Evolutionary conservation across 2,329 filamentous ascomycete species (phyloP).

Genomic region (Alternaria sp.): DNA sequence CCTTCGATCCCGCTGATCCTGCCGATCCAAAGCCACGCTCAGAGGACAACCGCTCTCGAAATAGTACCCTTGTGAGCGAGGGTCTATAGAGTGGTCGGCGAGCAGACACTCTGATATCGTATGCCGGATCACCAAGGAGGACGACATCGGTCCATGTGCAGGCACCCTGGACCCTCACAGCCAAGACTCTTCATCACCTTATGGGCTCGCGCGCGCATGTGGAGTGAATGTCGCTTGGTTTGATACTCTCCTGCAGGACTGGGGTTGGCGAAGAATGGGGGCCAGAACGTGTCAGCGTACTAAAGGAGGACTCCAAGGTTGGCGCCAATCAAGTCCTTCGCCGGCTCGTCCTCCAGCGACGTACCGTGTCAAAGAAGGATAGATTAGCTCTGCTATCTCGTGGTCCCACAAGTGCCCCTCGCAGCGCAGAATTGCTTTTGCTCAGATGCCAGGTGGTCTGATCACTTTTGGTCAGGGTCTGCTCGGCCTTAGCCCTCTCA

Average conservation of each 20-base stretch:
- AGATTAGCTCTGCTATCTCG: conserved; percentile 1
- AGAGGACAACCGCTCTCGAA: conserved; percentile 9
- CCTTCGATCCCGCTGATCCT: conserved; percentile 10
- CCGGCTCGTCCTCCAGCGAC: conserved; percentile 1
- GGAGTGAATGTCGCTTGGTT: background rate
- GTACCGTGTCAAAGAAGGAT: background rate
- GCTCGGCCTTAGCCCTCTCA: background rate
- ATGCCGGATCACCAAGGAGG: background rate
- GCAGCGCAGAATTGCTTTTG: conserved; percentile 11
- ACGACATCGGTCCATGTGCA: conserved; percentile 1
- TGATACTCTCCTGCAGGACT: conserved; percentile 14
- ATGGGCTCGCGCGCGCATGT: conserved; percentile 11
- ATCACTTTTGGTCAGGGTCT: background rate
- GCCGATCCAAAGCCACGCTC: conserved; percentile 4
- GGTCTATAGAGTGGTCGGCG: conserved; percentile 11
- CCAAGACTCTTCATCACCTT: conserved; percentile 7
- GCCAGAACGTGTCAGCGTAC: conserved; percentile 18
- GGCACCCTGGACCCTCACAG: conserved; percentile 1
- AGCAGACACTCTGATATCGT: conserved; percentile 4
- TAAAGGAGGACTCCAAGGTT: background rate
- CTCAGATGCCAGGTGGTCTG: background rate
- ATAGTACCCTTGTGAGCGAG: conserved; percentile 6
- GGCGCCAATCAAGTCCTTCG: background rate
- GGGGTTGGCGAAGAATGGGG: conserved; percentile 29
- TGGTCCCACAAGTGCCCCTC: background rate